A percentile compares a stretch with the other conserved stretches of the same genome.
phyloP scores from a whole-genome alignment of 2,329 filamentous ascomycete species.

The Colletotrichum noveboracense region DNA sequence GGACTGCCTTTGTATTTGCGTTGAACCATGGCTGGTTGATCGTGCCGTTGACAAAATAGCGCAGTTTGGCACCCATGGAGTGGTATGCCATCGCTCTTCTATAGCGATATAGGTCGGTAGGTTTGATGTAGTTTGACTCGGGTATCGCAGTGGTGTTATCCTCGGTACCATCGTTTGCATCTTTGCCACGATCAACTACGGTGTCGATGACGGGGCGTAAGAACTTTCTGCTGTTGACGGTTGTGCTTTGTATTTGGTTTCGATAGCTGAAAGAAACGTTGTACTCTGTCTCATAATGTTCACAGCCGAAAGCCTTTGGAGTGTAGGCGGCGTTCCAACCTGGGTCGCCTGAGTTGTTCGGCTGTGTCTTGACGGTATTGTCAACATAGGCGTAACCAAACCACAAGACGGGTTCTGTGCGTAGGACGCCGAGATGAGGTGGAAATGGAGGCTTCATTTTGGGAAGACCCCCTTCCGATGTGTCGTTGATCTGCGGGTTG shows the following conservation, averaged over 20 bases:
- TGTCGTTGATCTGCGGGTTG: conserved; percentile 24
- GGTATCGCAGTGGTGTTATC: too few species aligned
- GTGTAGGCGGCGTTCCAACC: conserved; percentile 21
- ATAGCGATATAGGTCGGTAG: conserved; percentile 27
- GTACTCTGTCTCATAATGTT: conserved; percentile 38
- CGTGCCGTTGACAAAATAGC: conserved; percentile 34
- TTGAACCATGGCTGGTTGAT: conserved; percentile 28
- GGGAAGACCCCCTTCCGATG: too few species aligned
- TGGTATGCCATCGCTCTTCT: conserved; percentile 36
- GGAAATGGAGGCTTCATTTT: not conserved
- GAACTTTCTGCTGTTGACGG: conserved; percentile 24
- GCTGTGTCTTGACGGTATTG: too few species aligned
- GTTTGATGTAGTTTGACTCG: conserved; percentile 29
- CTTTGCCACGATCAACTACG: too few species aligned
- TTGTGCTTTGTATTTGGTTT: conserved; percentile 28
- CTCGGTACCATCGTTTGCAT: too few species aligned
- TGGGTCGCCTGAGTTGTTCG: too few species aligned
- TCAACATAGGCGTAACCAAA: not conserved
- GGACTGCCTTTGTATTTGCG: conserved; percentile 36
- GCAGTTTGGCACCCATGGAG: conserved; percentile 32
- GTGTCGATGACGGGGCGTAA: conserved; percentile 32
- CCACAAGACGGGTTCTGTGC: conserved; percentile 39
- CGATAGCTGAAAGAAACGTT: conserved; percentile 31
- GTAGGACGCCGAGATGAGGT: conserved; percentile 36
- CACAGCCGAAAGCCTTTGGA: conserved; percentile 38